phyloP scores from a whole-genome alignment of 2,329 filamentous ascomycete genomes.

The Rhynchosporium graminicola region DNA sequence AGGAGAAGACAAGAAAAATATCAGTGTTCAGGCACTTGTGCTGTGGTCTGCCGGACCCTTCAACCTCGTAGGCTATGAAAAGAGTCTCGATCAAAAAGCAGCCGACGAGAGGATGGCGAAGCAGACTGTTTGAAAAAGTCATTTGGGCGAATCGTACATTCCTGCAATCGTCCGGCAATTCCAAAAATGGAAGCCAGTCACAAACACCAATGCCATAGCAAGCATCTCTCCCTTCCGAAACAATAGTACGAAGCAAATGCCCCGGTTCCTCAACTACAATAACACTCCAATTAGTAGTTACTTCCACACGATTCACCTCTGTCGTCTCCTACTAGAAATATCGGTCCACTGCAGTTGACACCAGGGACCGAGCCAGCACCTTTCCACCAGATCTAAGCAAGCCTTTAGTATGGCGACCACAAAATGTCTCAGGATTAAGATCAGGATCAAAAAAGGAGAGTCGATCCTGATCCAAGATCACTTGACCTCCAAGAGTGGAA shows the following conservation, averaged over 20 bases:
- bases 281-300: neutral
- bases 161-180: neutral
- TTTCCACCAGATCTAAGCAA: conserved; percentile 11
- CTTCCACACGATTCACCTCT: neutral
- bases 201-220: neutral
- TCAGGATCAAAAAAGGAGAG: too few species aligned
- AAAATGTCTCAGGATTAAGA: too few species aligned
- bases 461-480: too few species aligned
- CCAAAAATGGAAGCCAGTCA: neutral
- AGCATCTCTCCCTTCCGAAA: neutral
- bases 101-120: neutral
- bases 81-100: conserved; percentile 24
- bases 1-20: conserved; percentile 41
- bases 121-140: neutral
- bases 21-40: conserved; percentile 69
- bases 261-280: neutral
- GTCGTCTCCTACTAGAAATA: conserved; percentile 5
- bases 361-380: conserved; percentile 3
- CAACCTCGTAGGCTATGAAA: conserved; percentile 71
- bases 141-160: too few species aligned
- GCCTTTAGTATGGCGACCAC: too few species aligned
- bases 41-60: conserved; percentile 77
- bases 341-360: conserved; percentile 7
- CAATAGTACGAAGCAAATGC: neutral
- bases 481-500: too few species aligned